Evolutionary conservation across 768 basidiomycete species (phyloP).

Genomic region (Russula abietina): DNA sequence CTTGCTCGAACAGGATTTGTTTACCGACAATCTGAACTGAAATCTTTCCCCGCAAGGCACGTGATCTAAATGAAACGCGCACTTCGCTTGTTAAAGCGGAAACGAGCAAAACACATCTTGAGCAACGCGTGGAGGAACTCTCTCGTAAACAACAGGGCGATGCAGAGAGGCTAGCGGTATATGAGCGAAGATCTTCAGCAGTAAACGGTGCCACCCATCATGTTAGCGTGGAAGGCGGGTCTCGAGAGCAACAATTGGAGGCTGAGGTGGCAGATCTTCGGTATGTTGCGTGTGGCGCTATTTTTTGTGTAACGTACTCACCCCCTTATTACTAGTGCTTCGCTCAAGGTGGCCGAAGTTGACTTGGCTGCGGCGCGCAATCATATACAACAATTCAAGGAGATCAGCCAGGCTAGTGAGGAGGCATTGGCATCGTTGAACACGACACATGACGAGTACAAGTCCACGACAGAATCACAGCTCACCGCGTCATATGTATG

Average conservation of each 20-base stretch:
- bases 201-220: conserved; percentile 31
- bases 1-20: neutral
- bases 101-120: conserved; percentile 72
- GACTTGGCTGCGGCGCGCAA: conserved; percentile 63
- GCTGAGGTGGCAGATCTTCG: conserved; percentile 79
- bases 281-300: too few species aligned
- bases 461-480: conserved; percentile 60
- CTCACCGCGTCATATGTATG: conserved; percentile 62
- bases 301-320: too few species aligned
- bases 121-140: conserved; percentile 63
- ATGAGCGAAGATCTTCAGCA: conserved; percentile 56
- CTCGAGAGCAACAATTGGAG: conserved; percentile 74
- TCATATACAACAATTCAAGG: too few species aligned
- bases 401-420: conserved; percentile 75
- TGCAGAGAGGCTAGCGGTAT: conserved; percentile 81
- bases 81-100: conserved; percentile 67
- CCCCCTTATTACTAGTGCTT: too few species aligned
- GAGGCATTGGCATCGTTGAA: conserved; percentile 65
- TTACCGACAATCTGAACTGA: neutral
- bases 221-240: conserved; percentile 41
- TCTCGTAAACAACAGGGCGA: conserved; percentile 63
- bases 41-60: conserved; percentile 32
- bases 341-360: conserved; percentile 65
- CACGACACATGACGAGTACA: conserved; percentile 74
- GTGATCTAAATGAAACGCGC: conserved; percentile 61